A percentile compares a stretch with the other conserved stretches of the same genome.
Evolutionary conservation across 345 rosid genomes (phyloP).

Genomic region (Aquilaria yunnanensis): DNA sequence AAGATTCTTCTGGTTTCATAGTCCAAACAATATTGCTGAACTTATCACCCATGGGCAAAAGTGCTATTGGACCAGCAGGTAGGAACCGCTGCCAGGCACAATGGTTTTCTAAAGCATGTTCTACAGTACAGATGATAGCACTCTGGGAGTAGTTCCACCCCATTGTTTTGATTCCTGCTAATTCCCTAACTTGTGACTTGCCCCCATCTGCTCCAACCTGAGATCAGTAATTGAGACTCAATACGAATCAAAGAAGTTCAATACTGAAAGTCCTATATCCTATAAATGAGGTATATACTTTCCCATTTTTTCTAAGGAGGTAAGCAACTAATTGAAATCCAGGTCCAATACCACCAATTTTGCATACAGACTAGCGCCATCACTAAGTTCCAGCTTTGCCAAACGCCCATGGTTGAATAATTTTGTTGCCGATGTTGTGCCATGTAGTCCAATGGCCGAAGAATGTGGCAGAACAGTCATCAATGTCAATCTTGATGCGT

Average conservation of each 20-base stretch:
- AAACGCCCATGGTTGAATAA: conserved; percentile 40
- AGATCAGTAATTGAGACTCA: conserved; percentile 14
- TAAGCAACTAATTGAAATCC: conserved; percentile 11
- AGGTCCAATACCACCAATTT: conserved; percentile 77
- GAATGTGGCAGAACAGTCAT: conserved; percentile 63
- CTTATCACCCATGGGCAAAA: conserved; percentile 76
- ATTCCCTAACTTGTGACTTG: conserved; percentile 81
- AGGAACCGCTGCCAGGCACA: conserved; percentile 96
- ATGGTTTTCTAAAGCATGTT: conserved; percentile 56
- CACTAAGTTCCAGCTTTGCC: conserved; percentile 69
- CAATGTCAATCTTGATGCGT: conserved; percentile 61
- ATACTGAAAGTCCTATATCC: background rate
- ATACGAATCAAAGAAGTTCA: background rate
- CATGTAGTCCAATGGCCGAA: conserved; percentile 32
- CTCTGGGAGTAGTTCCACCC: conserved; percentile 93
- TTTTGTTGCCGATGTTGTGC: conserved; percentile 30
- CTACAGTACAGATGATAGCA: conserved; percentile 90
- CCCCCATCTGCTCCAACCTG: conserved; percentile 97
- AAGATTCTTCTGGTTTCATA: conserved; percentile 71
- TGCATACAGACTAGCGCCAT: conserved; percentile 64
- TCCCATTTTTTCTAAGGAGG: background rate
- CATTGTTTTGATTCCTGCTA: conserved; percentile 72
- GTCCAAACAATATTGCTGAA: conserved; percentile 97
- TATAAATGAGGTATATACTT: background rate
- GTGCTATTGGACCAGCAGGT: conserved; percentile 90